Evolutionary conservation across 495 filamentous ascomycete species (phyloP).

Genomic region (Xylaria curta): DNA sequence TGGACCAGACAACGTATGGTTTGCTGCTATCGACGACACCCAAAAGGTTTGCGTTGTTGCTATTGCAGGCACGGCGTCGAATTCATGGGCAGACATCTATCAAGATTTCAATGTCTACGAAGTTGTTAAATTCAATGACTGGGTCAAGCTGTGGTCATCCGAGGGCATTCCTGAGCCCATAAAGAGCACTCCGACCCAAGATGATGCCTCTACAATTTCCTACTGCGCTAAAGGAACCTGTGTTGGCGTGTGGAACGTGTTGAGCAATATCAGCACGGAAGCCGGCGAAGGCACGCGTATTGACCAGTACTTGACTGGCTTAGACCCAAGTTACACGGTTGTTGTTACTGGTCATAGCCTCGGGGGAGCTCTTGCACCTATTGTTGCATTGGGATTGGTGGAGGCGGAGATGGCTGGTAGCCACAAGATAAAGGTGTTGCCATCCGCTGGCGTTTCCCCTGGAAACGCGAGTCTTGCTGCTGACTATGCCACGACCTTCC

Average conservation of each 20-base stretch:
- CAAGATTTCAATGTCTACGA: neutral
- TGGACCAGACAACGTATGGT: slow-evolving; percentile 18
- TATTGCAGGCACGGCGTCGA: slow-evolving; percentile 5
- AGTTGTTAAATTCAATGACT: slow-evolving; percentile 16
- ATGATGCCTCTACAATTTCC: neutral
- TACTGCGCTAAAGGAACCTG: slow-evolving; percentile 6
- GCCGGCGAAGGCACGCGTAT: neutral
- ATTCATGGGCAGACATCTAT: slow-evolving; percentile 2
- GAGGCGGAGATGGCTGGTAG: neutral
- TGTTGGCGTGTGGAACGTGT: slow-evolving; percentile 12
- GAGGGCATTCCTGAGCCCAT: slow-evolving; percentile 3
- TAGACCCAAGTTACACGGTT: neutral
- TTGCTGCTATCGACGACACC: slow-evolving; percentile 4
- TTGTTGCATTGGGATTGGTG: neutral
- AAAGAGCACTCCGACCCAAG: neutral
- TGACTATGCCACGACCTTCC: neutral
- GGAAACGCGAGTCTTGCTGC: neutral
- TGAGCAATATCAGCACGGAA: slow-evolving; percentile 15
- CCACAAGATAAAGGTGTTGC: neutral
- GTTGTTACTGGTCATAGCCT: slow-evolving; percentile 19
- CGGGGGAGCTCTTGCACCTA: slow-evolving; percentile 6
- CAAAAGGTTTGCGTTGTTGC: slow-evolving; percentile 12
- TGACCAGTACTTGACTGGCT: slow-evolving; percentile 3
- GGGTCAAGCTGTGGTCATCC: slow-evolving; percentile 5
- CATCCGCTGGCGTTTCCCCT: slow-evolving; percentile 19